These are phyloP conservation scores for Juglanconis oblonga DNA, from an alignment of 2,329 filamentous ascomycete species.

Conservation along the genomic window DNA sequence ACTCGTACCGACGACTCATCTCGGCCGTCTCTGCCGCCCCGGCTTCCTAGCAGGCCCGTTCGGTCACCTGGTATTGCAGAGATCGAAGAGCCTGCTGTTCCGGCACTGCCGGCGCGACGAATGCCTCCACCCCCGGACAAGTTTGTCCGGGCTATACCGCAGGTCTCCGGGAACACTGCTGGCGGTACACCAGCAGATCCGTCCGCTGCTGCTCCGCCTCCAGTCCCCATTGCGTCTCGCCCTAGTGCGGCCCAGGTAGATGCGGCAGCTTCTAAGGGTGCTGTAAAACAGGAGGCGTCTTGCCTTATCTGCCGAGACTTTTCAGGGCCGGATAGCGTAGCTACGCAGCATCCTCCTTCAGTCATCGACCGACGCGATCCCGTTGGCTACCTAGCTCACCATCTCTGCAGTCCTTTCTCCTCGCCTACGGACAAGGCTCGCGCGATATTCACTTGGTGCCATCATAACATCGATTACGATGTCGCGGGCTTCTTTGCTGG, in stretches of 20 bases:
- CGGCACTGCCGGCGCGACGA: slow-evolving; percentile 31
- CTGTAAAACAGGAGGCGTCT: slow-evolving; percentile 24
- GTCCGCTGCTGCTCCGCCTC: slow-evolving; percentile 43
- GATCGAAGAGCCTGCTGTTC: slow-evolving; percentile 51
- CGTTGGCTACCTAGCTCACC: slow-evolving; percentile 70
- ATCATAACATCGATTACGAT: slow-evolving; percentile 90
- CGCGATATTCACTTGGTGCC: slow-evolving; percentile 91
- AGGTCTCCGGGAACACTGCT: slow-evolving; percentile 25
- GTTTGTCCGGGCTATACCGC: slow-evolving; percentile 28
- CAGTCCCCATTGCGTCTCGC: slow-evolving; percentile 49
- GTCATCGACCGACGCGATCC: slow-evolving; percentile 65
- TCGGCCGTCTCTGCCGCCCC: slow-evolving; percentile 45
- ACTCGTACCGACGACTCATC: slow-evolving; percentile 22
- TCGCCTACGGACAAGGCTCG: slow-evolving; percentile 88
- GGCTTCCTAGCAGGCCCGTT: slow-evolving; percentile 48
- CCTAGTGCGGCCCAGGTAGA: slow-evolving; percentile 52
- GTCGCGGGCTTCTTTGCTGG: slow-evolving; percentile 70
- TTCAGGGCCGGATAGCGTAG: slow-evolving; percentile 74
- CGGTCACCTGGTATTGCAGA: slow-evolving; percentile 29
- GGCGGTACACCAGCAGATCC: slow-evolving; percentile 15
- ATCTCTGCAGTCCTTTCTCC: slow-evolving; percentile 74
- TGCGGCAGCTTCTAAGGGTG: slow-evolving; percentile 34
- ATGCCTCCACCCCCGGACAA: slow-evolving; percentile 36
- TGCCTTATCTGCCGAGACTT: slow-evolving; percentile 89
- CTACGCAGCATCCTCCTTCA: slow-evolving; percentile 70